These are phyloP conservation scores for Umbilicus rupestris DNA, from an alignment of 164 flowering plant species.

Conservation along the genomic window DNA sequence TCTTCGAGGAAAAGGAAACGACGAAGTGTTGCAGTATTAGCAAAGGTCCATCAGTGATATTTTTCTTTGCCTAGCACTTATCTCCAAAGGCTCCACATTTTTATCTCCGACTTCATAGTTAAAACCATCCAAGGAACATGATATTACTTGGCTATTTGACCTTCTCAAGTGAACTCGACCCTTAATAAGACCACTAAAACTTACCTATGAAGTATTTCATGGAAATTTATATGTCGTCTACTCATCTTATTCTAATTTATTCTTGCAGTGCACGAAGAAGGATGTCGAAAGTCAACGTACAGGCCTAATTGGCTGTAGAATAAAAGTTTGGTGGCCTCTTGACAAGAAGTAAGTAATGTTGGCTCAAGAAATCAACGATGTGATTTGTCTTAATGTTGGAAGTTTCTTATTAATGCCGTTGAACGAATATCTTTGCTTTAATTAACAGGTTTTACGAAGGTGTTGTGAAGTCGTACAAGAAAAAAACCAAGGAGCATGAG, in stretches of 20 bases:
- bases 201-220: not conserved
- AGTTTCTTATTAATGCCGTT: not conserved
- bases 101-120: not conserved
- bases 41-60: slow-evolving; percentile 42
- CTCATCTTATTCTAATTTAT: not conserved
- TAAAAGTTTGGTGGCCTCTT: slow-evolving; percentile 98
- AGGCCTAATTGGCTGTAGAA: slow-evolving; percentile 69
- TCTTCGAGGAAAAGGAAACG: slow-evolving; percentile 53
- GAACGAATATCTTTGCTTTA: not conserved
- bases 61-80: not conserved
- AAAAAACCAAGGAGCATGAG: slow-evolving; percentile 57
- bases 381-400: not conserved
- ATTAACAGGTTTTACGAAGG: slow-evolving; percentile 82
- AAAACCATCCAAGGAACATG: not conserved
- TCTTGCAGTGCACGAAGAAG: slow-evolving; percentile 50
- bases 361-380: not conserved
- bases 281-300: slow-evolving; percentile 24
- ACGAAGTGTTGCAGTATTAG: slow-evolving; percentile 56
- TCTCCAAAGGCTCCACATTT: not conserved
- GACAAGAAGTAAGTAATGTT: slow-evolving; percentile 65
- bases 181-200: no score
- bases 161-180: no score
- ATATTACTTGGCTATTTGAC: no score
- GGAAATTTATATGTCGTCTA: not conserved
- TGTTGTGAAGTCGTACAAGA: slow-evolving; percentile 69